These are phyloP conservation scores for Venturiaceae sp. DNA, from an alignment of 2,329 filamentous ascomycete species.

Conservation along the genomic window DNA sequence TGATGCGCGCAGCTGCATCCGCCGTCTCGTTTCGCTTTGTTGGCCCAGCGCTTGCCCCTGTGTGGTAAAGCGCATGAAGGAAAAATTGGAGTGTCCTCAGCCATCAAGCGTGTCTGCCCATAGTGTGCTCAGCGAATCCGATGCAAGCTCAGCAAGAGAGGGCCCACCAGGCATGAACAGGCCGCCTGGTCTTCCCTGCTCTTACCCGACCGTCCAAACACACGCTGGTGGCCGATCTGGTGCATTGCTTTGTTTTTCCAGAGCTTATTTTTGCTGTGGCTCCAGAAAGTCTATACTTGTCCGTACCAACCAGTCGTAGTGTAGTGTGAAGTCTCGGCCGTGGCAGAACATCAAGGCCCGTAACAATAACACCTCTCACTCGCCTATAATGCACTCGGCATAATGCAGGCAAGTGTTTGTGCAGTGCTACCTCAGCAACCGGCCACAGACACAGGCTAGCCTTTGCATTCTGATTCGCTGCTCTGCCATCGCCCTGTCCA, in stretches of 20 bases:
- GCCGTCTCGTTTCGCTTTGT: conserved; percentile 2
- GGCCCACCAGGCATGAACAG: not conserved
- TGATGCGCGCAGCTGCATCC: not conserved
- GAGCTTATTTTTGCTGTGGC: not conserved
- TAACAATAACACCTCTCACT: not conserved
- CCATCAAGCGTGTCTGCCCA: not conserved
- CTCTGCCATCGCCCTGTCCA: not conserved
- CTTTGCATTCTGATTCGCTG: not conserved
- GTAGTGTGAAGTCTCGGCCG: not conserved
- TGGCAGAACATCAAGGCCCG: not conserved
- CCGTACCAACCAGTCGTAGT: not conserved
- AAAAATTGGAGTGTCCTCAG: too few relatives aligned
- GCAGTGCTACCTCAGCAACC: not conserved
- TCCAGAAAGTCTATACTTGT: not conserved
- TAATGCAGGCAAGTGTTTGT: not conserved
- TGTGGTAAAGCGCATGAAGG: not conserved
- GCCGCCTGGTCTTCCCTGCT: not conserved
- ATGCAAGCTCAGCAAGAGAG: not conserved
- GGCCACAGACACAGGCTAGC: not conserved
- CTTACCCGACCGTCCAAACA: not conserved
- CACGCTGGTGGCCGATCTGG: not conserved
- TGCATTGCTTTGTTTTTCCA: not conserved
- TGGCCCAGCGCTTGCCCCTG: not conserved
- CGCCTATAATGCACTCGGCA: not conserved
- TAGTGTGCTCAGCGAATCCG: not conserved